Conservation (phyloP, 352 stramenopile species). For the Phytophthora hybrid region DNA sequence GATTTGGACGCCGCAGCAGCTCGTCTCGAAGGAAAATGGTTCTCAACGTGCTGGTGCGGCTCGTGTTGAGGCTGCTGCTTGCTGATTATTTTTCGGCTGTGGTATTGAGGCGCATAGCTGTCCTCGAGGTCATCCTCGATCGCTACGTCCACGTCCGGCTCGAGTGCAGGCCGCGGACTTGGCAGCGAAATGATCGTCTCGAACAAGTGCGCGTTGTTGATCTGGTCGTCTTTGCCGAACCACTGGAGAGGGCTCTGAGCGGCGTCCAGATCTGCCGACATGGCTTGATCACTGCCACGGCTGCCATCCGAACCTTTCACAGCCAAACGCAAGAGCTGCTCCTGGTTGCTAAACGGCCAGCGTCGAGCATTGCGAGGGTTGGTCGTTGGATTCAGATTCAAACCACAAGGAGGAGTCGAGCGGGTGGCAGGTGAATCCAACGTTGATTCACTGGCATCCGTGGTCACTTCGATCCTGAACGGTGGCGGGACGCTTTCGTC, state of each 20-base stretch:
- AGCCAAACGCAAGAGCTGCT: conserved; percentile 36
- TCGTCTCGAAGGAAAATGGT: conserved; percentile 29
- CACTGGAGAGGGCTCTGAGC: conserved; percentile 45
- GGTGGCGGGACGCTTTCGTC: conserved; percentile 82
- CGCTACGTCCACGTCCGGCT: conserved; percentile 27
- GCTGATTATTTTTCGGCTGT: conserved; percentile 12
- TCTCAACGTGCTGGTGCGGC: conserved; percentile 18
- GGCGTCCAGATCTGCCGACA: conserved; percentile 16
- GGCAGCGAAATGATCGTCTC: conserved; percentile 54
- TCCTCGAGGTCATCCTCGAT: conserved; percentile 37
- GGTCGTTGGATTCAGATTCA: not conserved
- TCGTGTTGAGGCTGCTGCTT: conserved; percentile 30
- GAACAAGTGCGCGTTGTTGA: conserved; percentile 65
- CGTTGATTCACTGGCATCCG: conserved; percentile 35
- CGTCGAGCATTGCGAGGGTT: conserved; percentile 26
- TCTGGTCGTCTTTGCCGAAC: conserved; percentile 66
- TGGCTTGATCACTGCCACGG: conserved; percentile 12
- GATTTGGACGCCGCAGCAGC: conserved; percentile 27
- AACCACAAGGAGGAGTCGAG: not conserved
- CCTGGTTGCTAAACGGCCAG: conserved; percentile 53
- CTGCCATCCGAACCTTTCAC: conserved; percentile 18
- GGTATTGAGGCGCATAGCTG: conserved; percentile 24
- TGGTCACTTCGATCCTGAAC: conserved; percentile 87
- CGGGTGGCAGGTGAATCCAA: conserved; percentile 21
- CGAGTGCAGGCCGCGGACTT: conserved; percentile 30